These are phyloP conservation scores for Mayamaea pseudoterrestris DNA, from an alignment of 108 stramenopile species.

Conservation along the genomic window DNA sequence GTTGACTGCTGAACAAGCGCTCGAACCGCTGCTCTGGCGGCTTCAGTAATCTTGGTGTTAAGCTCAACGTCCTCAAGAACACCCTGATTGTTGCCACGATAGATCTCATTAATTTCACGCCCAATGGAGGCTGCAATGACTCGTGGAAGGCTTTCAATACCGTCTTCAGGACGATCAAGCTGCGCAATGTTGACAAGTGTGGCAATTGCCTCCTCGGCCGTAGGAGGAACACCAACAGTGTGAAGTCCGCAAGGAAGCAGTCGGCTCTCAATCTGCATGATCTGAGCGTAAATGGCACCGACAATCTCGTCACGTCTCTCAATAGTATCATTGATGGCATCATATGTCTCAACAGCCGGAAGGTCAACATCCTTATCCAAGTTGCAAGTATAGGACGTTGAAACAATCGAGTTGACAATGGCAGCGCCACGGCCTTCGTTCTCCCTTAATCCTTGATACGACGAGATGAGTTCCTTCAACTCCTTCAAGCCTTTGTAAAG, in stretches of 20 bases:
- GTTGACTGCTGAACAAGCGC: slow-evolving; percentile 85
- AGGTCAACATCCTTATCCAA: slow-evolving; percentile 94
- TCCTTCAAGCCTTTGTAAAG: slow-evolving; percentile 97
- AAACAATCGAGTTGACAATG: slow-evolving; percentile 91
- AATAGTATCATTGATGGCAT: slow-evolving; percentile 62
- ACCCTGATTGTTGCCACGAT: slow-evolving; percentile 87
- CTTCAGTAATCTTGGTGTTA: slow-evolving; percentile 70
- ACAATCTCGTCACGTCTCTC: slow-evolving; percentile 80
- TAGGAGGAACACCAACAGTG: slow-evolving; percentile 93
- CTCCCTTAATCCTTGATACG: slow-evolving; percentile 91
- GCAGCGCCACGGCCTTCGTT: slow-evolving; percentile 90
- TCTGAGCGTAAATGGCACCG: slow-evolving; percentile 81
- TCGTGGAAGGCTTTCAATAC: slow-evolving; percentile 86
- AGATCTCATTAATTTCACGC: slow-evolving; percentile 91
- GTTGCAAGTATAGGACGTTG: slow-evolving; percentile 90
- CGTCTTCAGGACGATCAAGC: slow-evolving; percentile 87
- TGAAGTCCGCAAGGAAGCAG: slow-evolving; percentile 94
- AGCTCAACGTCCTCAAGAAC: slow-evolving; percentile 79
- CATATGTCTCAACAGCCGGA: slow-evolving; percentile 68
- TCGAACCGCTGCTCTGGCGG: slow-evolving; percentile 79
- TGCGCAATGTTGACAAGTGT: slow-evolving; percentile 94
- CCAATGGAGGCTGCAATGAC: slow-evolving; percentile 86
- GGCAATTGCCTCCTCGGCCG: slow-evolving; percentile 89
- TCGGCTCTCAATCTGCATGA: slow-evolving; percentile 96
- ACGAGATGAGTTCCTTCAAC: slow-evolving; percentile 88